Percentiles rank a stretch among this genome's conserved stretches.
Evolutionary conservation across 495 filamentous ascomycete species (phyloP).

Genomic region (Aspergillus campestris): DNA sequence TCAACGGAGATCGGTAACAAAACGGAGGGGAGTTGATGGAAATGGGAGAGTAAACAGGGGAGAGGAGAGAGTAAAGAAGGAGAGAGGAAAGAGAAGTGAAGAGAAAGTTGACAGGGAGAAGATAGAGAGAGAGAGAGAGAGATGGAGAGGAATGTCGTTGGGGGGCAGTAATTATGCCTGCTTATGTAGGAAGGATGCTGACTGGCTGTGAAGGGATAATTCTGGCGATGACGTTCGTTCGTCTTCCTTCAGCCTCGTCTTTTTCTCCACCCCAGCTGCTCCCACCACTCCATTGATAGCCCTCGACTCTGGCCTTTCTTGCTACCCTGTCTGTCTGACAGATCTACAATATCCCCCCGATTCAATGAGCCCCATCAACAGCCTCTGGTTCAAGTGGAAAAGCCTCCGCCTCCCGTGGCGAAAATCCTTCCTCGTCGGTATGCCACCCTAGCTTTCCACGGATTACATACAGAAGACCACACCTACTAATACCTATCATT

Average conservation of each 20-base stretch:
- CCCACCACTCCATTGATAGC: neutral
- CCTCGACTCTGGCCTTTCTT: neutral
- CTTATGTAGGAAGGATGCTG: too few species aligned
- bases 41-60: neutral
- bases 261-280: conserved; percentile 9
- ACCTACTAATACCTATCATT: conserved; percentile 15
- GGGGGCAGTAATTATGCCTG: too few species aligned
- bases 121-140: conserved; percentile 5
- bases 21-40: neutral
- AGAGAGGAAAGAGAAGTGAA: conserved; percentile 1
- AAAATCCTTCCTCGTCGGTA: conserved; percentile 70
- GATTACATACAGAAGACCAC: conserved; percentile 3
- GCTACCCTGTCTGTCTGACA: neutral
- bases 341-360: neutral
- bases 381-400: conserved; percentile 81
- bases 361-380: conserved; percentile 36
- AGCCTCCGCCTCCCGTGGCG: conserved; percentile 78
- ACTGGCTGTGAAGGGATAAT: too few species aligned
- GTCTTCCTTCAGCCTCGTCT: conserved; percentile 8
- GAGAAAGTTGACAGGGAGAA: conserved; percentile 1
- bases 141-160: conserved; percentile 23
- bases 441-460: conserved; percentile 12
- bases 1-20: conserved; percentile 1
- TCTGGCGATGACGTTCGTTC: conserved; percentile 22
- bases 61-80: neutral